phyloP scores from a whole-genome alignment of 73 alveolate species.

The Paramecium sexaurelia region DNA sequence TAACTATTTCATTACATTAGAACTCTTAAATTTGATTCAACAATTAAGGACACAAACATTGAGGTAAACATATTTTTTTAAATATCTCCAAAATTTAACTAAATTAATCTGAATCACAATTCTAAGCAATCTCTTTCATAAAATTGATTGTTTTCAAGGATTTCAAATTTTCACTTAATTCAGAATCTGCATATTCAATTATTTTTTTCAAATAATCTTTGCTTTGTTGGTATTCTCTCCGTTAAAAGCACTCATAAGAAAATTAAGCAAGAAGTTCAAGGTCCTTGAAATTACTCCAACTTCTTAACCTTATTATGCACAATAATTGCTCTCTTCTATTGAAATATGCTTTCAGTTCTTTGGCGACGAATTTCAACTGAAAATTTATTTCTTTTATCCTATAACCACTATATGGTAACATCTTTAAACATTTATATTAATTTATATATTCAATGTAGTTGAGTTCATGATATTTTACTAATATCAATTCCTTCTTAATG shows the following conservation, averaged over 20 bases:
- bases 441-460: slow-evolving; percentile 19
- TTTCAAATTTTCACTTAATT: background rate
- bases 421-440: background rate
- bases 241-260: background rate
- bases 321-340: background rate
- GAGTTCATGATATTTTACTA: background rate
- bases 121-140: background rate
- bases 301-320: background rate
- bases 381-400: background rate
- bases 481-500: slow-evolving; percentile 38
- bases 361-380: background rate
- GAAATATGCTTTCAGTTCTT: background rate
- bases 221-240: background rate
- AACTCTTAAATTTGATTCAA: background rate
- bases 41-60: background rate
- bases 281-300: slow-evolving; percentile 13
- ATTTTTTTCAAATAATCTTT: background rate
- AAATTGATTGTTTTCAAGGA: background rate
- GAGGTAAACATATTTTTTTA: background rate
- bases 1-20: background rate
- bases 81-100: background rate
- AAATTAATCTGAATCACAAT: background rate
- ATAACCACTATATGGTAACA: background rate
- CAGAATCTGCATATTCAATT: background rate
- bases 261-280: background rate